Evolutionary conservation across 2,329 filamentous ascomycete genomes (phyloP), one percentile per base, ranked within the genome.

Genomic region (Ophiocordyceps unilateralis): DNA sequence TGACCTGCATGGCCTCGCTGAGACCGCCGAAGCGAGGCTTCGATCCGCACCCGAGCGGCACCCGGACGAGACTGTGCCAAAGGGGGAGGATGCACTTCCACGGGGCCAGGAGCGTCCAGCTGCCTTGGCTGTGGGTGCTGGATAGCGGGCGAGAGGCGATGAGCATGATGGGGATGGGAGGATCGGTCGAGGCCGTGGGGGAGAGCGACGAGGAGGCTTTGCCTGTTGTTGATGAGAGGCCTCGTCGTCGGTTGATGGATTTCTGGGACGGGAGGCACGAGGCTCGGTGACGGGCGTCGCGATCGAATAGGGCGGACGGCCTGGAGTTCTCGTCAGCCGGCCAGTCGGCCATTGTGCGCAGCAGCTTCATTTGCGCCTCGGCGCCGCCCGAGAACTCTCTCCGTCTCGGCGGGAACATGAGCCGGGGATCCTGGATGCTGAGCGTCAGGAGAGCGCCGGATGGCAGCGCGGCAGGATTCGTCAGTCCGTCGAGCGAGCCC

Each of bases 1-100:
- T 67, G 20, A 93, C 70, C 56, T 96, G 89, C 30, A 78, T 74
- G 41, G 77, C 69, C 59, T 98, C 83, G 39, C 84, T 70, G 26
- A 95, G 54, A 0, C 91, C 89, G 1, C 84, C 89, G 50, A 93
- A 86, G 21, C 81, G 72, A 1, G 85, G 82, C 46, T 86, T 93
- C 0, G 81, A 80, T 8, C 87, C 87, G 1, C 78, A 82, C 0
- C 78, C 82, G 1, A 93, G 68, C 0, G 85, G 84, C 46, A 80
- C 86, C 55, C 86, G 86, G 62, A 93, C 81, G 14, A 96, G 63
- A 40, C 76, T 78, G 52, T 89, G 81, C 91, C 91, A 98, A 26
- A 95, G 68, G 0, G 85, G 76, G 30, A 77, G 67, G 30, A 96
- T 81, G 52, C 84, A 94, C 55, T 84, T 87, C 86, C 89, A 95